A percentile compares a stretch with the other conserved stretches of the same genome.
Evolutionary conservation across 1,284 basidiomycete species (phyloP).

Genomic region (Ganoderma meredithae): DNA sequence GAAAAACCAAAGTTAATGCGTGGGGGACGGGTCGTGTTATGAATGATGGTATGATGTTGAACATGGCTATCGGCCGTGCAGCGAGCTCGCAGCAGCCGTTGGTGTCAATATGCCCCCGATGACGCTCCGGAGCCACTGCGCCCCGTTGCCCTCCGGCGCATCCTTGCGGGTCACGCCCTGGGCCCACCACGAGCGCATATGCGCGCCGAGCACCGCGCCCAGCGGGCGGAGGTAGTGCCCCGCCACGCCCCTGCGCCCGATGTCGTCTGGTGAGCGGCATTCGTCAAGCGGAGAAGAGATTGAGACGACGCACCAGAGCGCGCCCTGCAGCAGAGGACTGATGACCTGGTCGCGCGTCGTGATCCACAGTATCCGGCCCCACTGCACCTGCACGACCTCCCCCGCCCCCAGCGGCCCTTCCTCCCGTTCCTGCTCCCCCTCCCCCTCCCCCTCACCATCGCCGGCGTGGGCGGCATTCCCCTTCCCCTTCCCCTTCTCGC

Average conservation of each 20-base stretch:
- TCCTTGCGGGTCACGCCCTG: constrained; percentile 29
- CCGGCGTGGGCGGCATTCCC: constrained; percentile 29
- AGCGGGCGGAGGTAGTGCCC: constrained; percentile 36
- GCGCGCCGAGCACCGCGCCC: constrained; percentile 26
- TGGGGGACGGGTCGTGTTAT: not conserved
- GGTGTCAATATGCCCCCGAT: constrained; percentile 28
- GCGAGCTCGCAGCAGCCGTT: constrained; percentile 12
- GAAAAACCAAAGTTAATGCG: not conserved
- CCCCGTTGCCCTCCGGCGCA: constrained; percentile 34
- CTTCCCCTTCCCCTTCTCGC: constrained; percentile 43
- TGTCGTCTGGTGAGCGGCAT: not conserved
- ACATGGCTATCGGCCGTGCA: constrained; percentile 12
- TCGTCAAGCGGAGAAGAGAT: not conserved
- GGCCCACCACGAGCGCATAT: constrained; percentile 38
- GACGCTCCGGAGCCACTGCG: constrained; percentile 35
- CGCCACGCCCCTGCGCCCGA: constrained; percentile 36
- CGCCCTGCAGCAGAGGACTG: constrained; percentile 73
- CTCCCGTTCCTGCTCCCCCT: constrained; percentile 32
- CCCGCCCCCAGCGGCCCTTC: constrained; percentile 29
- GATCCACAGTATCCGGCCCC: constrained; percentile 66
- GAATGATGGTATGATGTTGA: not conserved
- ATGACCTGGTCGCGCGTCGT: constrained; percentile 74
- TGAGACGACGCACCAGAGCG: constrained; percentile 59
- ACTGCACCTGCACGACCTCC: constrained; percentile 58
- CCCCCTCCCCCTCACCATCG: constrained; percentile 31